Base-by-base conservation (phyloP, 805 yeast species). In the Alloascoidea africana region DNA sequence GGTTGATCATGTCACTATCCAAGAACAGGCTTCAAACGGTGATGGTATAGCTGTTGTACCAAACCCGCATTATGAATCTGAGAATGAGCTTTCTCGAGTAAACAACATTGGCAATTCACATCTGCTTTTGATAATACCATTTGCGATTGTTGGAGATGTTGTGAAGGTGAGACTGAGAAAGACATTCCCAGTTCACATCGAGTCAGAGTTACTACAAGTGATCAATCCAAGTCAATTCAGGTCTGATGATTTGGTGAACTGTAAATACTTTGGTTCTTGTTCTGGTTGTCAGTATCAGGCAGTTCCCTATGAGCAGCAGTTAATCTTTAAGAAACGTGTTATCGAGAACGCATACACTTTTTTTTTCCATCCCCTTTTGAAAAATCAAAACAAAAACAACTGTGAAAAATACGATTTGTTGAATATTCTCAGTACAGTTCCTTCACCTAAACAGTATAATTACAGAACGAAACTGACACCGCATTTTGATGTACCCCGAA, bases 381-480 rank as follows among this genome's bases (percentile, higher is more conserved):
- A 54, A 2, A n/a, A n/a, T n/a, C n/a, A n/a, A n/a, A n/a, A n/a
- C n/a, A n/a, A n/a, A n/a, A n/a, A n/a, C n/a, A n/a, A n/a, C n/a
- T n/a, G n/a, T n/a, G 45, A 53, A 8, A 59, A 57, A 0, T 51
- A 59, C 34, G 36, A 33, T 6, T 14, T 47, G 14, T 33, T 33
- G 11, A 61, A 47, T 5, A 62, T 89, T 27, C 68, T 68, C 2
- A 57, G 63, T 1, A 83, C 94, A 0, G 70, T 78, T 32, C 70
- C 76, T 4, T 82, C 94, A 6, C 98, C 98, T 3, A 59, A 73
- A 40, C 67, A 76, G 46, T 81, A 67, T 53, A 65, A 66, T 27
- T 91, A 91, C 58, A 67, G 98, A 53, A 91, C 98, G 0, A 91
- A 91, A 53, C 66, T 91, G 33, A 91, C 98, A 0, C 98, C 98